A percentile compares a stretch with the other conserved stretches of the same genome.
Evolutionary conservation across 495 filamentous ascomycete genomes (phyloP).

Genomic region (Aspergillus steynii): DNA sequence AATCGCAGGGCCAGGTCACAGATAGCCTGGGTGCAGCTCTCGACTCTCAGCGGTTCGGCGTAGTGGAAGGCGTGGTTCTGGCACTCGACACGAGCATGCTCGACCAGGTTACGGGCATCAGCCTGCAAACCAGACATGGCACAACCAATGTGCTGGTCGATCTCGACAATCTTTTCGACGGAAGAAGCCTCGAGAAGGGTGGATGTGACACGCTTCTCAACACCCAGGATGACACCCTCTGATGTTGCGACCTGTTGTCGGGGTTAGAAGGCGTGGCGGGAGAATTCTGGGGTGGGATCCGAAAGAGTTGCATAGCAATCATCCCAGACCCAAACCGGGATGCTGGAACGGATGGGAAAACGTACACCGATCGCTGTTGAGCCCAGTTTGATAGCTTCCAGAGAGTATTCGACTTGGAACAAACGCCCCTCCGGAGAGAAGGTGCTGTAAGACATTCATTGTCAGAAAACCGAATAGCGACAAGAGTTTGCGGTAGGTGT

Average conservation of each 20-base stretch:
- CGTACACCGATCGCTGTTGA: conserved; percentile 93
- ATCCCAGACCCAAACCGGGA: neutral
- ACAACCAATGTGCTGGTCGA: conserved; percentile 97
- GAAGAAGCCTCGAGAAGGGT: conserved; percentile 94
- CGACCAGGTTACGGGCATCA: conserved; percentile 92
- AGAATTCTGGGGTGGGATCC: neutral
- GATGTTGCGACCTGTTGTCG: conserved; percentile 74
- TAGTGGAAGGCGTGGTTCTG: conserved; percentile 97
- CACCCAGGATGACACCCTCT: conserved; percentile 91
- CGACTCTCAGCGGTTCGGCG: conserved; percentile 88
- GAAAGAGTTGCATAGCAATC: neutral
- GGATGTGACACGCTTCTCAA: conserved; percentile 98
- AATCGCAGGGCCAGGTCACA: conserved; percentile 96
- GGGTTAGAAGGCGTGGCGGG: conserved; percentile 20
- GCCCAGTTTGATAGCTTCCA: conserved; percentile 99
- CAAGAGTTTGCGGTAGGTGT: neutral
- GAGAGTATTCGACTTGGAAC: conserved; percentile 99
- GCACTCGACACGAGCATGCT: conserved; percentile 96
- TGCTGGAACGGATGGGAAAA: conserved; percentile 15
- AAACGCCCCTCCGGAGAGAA: conserved; percentile 99
- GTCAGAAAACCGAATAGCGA: conserved; percentile 24
- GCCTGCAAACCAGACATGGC: conserved; percentile 98
- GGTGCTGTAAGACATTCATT: conserved; percentile 63
- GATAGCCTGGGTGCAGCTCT: conserved; percentile 98
- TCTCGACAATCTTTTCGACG: conserved; percentile 99